phyloP scores from a whole-genome alignment of 495 filamentous ascomycete genomes.

The Podospora pseudopauciseta region DNA sequence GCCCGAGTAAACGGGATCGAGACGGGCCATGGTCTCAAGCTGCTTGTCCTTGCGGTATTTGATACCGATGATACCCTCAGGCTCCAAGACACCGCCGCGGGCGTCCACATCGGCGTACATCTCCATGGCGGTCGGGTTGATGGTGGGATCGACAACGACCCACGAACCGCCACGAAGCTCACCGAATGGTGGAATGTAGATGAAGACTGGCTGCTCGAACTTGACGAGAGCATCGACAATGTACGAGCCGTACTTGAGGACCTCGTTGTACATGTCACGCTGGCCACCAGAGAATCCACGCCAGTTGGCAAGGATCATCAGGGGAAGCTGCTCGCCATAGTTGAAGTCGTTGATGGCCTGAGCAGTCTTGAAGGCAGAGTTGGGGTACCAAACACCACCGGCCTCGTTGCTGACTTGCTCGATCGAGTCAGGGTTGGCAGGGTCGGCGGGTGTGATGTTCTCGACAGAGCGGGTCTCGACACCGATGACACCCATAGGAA shows the following conservation, averaged over 20 bases:
- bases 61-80: slow-evolving; percentile 96
- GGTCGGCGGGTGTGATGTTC: slow-evolving; percentile 96
- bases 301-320: slow-evolving; percentile 99
- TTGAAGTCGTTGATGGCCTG: slow-evolving; percentile 99
- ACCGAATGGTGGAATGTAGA: slow-evolving; percentile 95
- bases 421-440: slow-evolving; percentile 95
- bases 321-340: slow-evolving; percentile 92
- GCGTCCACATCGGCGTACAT: slow-evolving; percentile 98
- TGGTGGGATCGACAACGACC: slow-evolving; percentile 98
- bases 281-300: slow-evolving; percentile 99
- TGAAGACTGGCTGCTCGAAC: slow-evolving; percentile 96
- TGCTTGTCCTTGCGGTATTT: slow-evolving; percentile 98
- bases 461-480: slow-evolving; percentile 95
- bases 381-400: slow-evolving; percentile 99
- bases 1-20: slow-evolving; percentile 77
- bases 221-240: slow-evolving; percentile 98
- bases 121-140: slow-evolving; percentile 95
- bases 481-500: slow-evolving; percentile 96
- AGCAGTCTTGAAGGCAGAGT: slow-evolving; percentile 98
- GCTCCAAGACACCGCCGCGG: slow-evolving; percentile 95
- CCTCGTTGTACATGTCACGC: slow-evolving; percentile 99
- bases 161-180: slow-evolving; percentile 98
- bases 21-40: slow-evolving; percentile 94
- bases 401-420: slow-evolving; percentile 91
- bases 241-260: slow-evolving; percentile 97